These are phyloP conservation scores for Termitomyces sp. DNA, from an alignment of 768 basidiomycete species.

Conservation along the genomic window DNA sequence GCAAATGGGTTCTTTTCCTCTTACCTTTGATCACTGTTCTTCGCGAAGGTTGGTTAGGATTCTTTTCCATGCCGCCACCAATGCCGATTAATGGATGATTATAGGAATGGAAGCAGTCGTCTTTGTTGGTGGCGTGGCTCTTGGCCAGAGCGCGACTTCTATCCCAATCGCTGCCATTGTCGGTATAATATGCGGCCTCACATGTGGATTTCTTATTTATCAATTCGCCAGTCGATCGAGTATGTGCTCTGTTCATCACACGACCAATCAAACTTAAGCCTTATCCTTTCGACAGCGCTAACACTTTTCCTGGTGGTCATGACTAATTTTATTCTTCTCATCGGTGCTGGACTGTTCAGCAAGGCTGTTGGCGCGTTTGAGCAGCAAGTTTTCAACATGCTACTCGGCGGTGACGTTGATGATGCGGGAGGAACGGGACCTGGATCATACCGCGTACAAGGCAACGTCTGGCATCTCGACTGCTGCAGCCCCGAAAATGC, in stretches of 20 bases:
- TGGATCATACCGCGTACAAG: constrained; percentile 75
- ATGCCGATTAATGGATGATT: not conserved
- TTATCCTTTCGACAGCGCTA: constrained; percentile 41
- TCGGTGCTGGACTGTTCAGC: constrained; percentile 91
- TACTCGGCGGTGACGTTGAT: constrained; percentile 73
- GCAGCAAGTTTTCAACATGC: constrained; percentile 52
- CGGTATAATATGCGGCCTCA: constrained; percentile 72
- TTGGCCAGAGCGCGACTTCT: constrained; percentile 72
- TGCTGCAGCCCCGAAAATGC: constrained; percentile 69
- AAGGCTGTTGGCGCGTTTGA: constrained; percentile 73
- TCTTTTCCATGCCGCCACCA: not conserved
- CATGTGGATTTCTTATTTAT: constrained; percentile 75
- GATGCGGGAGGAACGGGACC: constrained; percentile 70
- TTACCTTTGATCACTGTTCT: constrained; percentile 90
- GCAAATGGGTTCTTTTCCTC: constrained; percentile 86
- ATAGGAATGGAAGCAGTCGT: constrained; percentile 83
- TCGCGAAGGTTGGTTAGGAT: constrained; percentile 60
- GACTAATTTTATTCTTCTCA: constrained; percentile 87
- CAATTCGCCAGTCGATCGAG: constrained; percentile 70
- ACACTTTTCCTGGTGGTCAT: constrained; percentile 86
- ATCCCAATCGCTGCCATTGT: constrained; percentile 90
- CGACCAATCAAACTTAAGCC: not conserved
- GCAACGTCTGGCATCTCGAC: constrained; percentile 84
- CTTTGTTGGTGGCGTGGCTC: constrained; percentile 91
- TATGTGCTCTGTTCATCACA: constrained; percentile 23